These are phyloP conservation scores for Candida sanyaensis DNA, from an alignment of 1,139 yeast species.

Conservation along the genomic window DNA sequence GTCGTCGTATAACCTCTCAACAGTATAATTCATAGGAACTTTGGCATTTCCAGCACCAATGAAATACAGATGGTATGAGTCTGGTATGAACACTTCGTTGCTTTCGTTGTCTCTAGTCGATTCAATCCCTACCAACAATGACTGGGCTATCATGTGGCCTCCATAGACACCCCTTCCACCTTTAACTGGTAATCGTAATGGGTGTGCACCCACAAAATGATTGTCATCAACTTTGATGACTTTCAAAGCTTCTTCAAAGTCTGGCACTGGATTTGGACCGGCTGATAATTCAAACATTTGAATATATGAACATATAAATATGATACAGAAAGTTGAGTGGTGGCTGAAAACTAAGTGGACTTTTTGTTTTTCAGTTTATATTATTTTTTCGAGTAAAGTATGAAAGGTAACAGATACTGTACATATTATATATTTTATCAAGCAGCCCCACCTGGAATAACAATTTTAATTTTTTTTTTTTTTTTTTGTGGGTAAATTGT, in stretches of 20 bases:
- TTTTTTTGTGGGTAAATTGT: neutral
- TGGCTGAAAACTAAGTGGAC: too few relatives aligned
- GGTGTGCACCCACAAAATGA: constrained; percentile 38
- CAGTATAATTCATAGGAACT: constrained; percentile 57
- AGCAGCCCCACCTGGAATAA: neutral
- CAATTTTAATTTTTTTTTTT: too few relatives aligned
- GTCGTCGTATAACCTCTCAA: constrained; percentile 49
- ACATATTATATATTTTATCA: too few relatives aligned
- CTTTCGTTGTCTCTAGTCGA: constrained; percentile 22
- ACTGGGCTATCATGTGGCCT: constrained; percentile 75
- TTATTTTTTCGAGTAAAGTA: too few relatives aligned
- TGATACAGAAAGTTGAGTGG: too few relatives aligned
- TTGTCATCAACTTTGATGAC: constrained; percentile 32
- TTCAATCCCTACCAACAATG: constrained; percentile 64
- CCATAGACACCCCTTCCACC: constrained; percentile 79
- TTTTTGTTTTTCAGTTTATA: too few relatives aligned
- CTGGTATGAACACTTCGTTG: constrained; percentile 30
- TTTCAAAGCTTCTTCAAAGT: constrained; percentile 42
- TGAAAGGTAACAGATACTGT: too few relatives aligned
- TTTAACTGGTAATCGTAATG: constrained; percentile 38
- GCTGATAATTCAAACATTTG: constrained; percentile 6
- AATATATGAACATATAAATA: neutral
- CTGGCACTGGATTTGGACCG: constrained; percentile 17
- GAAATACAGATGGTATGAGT: constrained; percentile 43
- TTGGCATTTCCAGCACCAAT: constrained; percentile 49